Percentiles rank a stretch among this genome's conserved stretches.
These are phyloP conservation scores for Neurospora crassa DNA, from an alignment of 2,329 filamentous ascomycete genomes.

Conservation along the genomic window DNA sequence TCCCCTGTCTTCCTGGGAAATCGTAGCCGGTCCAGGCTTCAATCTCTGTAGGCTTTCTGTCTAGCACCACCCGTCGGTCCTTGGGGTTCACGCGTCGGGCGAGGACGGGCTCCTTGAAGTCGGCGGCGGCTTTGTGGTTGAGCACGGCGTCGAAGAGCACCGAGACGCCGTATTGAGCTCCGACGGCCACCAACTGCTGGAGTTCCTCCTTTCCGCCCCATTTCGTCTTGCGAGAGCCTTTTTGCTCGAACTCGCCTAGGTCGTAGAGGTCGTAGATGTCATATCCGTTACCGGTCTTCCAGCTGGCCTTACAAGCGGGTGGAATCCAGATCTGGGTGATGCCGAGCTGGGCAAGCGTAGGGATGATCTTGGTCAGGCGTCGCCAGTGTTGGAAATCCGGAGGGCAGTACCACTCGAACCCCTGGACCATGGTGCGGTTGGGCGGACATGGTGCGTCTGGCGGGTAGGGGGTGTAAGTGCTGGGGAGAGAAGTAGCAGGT, in stretches of 20 bases:
- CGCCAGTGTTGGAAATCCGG: conserved; percentile 51
- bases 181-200: conserved; percentile 39
- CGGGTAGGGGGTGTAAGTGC: conserved; percentile 8
- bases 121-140: conserved; percentile 67
- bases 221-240: conserved; percentile 54
- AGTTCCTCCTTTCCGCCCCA: conserved; percentile 61
- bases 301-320: conserved; percentile 60
- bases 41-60: conserved; percentile 53
- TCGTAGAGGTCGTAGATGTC: conserved; percentile 63
- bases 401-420: conserved; percentile 64
- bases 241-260: conserved; percentile 66
- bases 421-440: conserved; percentile 51
- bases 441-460: conserved; percentile 14
- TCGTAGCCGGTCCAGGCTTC: conserved; percentile 62
- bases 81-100: conserved; percentile 55
- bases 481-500: conserved; percentile 8
- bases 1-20: conserved; percentile 50
- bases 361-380: conserved; percentile 42
- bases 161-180: conserved; percentile 46
- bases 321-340: conserved; percentile 59
- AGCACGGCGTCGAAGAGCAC: conserved; percentile 65
- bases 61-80: conserved; percentile 48
- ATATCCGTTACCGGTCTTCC: conserved; percentile 56
- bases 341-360: conserved; percentile 47
- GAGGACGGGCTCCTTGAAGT: conserved; percentile 51